These are phyloP conservation scores for Suillus cothurnatus DNA, from an alignment of 768 basidiomycete species.

Conservation along the genomic window DNA sequence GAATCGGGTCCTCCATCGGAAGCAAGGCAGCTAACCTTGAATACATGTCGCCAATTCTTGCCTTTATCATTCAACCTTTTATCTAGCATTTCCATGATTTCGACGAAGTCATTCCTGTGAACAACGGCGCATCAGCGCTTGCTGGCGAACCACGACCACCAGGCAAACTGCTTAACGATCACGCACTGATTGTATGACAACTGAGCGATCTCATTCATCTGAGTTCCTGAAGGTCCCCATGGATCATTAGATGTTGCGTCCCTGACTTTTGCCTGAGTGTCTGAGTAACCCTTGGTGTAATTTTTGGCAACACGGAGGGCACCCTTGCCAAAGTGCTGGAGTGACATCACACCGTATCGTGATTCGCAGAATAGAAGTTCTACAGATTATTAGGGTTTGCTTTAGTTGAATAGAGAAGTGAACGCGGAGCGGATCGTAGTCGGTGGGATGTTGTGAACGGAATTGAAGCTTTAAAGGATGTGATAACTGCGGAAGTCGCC, in stretches of 20 bases:
- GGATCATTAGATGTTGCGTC: conserved; percentile 98
- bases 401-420: background rate
- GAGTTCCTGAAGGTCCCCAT: conserved; percentile 95
- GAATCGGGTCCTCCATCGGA: background rate
- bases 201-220: conserved; percentile 99
- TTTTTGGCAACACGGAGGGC: conserved; percentile 91
- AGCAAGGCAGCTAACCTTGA: conserved; percentile 67
- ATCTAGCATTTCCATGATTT: conserved; percentile 99
- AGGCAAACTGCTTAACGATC: background rate
- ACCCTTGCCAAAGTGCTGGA: conserved; percentile 84
- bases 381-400: background rate
- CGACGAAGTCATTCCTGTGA: conserved; percentile 87
- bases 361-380: conserved; percentile 6
- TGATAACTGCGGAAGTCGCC: background rate
- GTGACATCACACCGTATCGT: conserved; percentile 35
- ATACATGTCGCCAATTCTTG: conserved; percentile 99
- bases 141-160: background rate
- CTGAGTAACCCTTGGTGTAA: conserved; percentile 95
- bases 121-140: background rate
- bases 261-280: conserved; percentile 92
- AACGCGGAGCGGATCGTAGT: conserved; percentile 2
- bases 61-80: conserved; percentile 98
- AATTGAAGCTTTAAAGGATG: background rate
- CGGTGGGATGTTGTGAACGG: conserved; percentile 7
- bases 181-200: conserved; percentile 94